Evolutionary conservation across 345 rosid genomes (phyloP), one percentile per base, ranked within the genome.

Genomic region (Eucalyptus microcorys): DNA sequence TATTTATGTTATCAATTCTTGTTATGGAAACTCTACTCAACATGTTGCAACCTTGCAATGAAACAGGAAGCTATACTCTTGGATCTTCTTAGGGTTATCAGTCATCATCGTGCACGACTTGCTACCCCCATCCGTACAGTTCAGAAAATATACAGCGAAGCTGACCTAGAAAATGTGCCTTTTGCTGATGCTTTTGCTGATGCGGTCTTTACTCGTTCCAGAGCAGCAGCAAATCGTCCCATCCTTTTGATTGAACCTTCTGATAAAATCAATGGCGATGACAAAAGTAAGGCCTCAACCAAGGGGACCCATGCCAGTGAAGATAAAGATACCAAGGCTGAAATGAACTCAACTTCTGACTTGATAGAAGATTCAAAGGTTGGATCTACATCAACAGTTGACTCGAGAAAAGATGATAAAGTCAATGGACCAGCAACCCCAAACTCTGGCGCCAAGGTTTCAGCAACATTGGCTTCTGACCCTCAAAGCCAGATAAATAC

Each of bases 121-220:
- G 99, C 99, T 90, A 97, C 98, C 87, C 99, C 98, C 37, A 96
- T 96, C 87, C 98, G 99, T 85, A 96, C 98, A 37, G 94, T 97
- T 59, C 99, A 96, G 91, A 96, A 96, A 87, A 89, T 95, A 88
- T 94, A 96, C 91, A 87, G 91, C 3, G 98, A 96, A 84, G 90
- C 96, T 86, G 99, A 96, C 86, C 88, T 95, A 91, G 99, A 96
- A 53, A 94, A 90, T 66, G 88, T 93, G 86, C 96, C 94, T 80
- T 96, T 94, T 92, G 93, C 96, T 76, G 98, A 96, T 89, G 89
- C 94, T 80, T 96, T 94, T 92, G 93, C 96, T 76, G 98, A 96
- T 89, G 89, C 93, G 11, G 76, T 90, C 89, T 95, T 92, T 90
- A 89, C 93, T 61, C 93, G 87, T 68, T 89, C 95, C 26, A 71